Evolutionary conservation across 192 early-diverging fungal genomes (phyloP).

Genomic region (Rhizophagus clarus): DNA sequence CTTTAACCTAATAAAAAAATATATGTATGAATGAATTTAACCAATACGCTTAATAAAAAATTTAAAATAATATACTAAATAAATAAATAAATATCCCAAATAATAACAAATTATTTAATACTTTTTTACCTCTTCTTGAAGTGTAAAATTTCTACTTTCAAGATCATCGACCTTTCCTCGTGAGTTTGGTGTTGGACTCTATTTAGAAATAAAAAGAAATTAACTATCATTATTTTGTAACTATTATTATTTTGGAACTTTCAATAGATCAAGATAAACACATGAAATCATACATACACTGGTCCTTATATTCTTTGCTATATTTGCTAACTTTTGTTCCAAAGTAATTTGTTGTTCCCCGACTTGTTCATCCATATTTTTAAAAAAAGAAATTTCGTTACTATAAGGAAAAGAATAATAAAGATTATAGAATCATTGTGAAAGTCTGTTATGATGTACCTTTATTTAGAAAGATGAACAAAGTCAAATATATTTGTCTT

Average conservation of each 20-base stretch:
- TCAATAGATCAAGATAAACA: background rate
- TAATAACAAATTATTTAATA: background rate
- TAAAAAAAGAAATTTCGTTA: background rate
- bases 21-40: no score
- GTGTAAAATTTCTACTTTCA: conserved; percentile 26
- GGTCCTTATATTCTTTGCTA: background rate
- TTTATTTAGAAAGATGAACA: background rate
- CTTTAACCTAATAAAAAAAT: conserved; percentile 19
- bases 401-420: background rate
- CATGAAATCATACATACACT: background rate
- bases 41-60: no score
- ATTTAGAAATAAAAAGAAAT: background rate
- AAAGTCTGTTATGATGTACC: background rate
- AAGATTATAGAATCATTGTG: background rate
- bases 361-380: conserved; percentile 10
- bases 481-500: background rate
- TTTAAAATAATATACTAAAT: background rate
- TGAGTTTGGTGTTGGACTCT: conserved; percentile 19
- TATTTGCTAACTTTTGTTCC: background rate
- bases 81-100: no score
- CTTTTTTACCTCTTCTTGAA: conserved; percentile 31
- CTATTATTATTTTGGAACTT: background rate
- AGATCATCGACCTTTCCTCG: conserved; percentile 1
- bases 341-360: background rate
- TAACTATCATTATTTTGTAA: background rate